Conservation (phyloP, 2,329 filamentous ascomycete species). For the Penicillium olsonii region DNA sequence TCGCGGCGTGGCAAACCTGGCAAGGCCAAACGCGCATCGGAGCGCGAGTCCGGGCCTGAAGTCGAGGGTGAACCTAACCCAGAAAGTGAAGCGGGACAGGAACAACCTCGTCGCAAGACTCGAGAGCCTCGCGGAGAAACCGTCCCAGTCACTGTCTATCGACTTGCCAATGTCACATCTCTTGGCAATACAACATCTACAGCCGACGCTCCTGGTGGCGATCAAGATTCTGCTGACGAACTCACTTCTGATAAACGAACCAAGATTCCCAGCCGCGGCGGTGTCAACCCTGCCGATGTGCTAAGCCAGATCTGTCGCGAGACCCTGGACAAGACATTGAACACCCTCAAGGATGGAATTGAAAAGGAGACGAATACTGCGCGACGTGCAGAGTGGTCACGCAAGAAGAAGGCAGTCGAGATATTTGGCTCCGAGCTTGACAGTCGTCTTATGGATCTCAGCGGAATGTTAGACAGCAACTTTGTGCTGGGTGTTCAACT, state of each 20-base stretch:
- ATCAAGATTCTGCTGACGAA: slow-evolving; percentile 34
- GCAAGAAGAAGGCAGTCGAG: slow-evolving; percentile 50
- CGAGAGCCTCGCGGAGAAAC: slow-evolving; percentile 38
- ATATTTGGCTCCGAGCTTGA: slow-evolving; percentile 52
- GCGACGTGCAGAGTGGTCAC: slow-evolving; percentile 43
- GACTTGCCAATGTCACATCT: slow-evolving; percentile 37
- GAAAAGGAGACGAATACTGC: slow-evolving; percentile 42
- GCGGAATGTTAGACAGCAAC: slow-evolving; percentile 54
- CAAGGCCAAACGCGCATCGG: slow-evolving; percentile 3
- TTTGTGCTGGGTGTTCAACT: slow-evolving; percentile 49
- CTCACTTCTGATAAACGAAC: slow-evolving; percentile 33
- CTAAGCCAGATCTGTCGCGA: slow-evolving; percentile 54
- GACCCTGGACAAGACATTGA: slow-evolving; percentile 49
- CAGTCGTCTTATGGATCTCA: slow-evolving; percentile 53
- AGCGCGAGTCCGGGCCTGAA: slow-evolving; percentile 4
- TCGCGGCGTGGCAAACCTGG: slow-evolving; percentile 3
- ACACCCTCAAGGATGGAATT: slow-evolving; percentile 44
- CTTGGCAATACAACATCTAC: slow-evolving; percentile 25
- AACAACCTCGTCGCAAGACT: slow-evolving; percentile 22
- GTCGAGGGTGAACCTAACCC: slow-evolving; percentile 2
- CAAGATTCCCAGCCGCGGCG: slow-evolving; percentile 44
- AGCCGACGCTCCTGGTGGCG: slow-evolving; percentile 24
- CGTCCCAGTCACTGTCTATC: slow-evolving; percentile 45
- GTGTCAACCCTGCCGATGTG: slow-evolving; percentile 55
- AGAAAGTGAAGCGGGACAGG: slow-evolving; percentile 8